phyloP scores from a whole-genome alignment of 495 filamentous ascomycete species.

The Saxispiralis lemnorum region DNA sequence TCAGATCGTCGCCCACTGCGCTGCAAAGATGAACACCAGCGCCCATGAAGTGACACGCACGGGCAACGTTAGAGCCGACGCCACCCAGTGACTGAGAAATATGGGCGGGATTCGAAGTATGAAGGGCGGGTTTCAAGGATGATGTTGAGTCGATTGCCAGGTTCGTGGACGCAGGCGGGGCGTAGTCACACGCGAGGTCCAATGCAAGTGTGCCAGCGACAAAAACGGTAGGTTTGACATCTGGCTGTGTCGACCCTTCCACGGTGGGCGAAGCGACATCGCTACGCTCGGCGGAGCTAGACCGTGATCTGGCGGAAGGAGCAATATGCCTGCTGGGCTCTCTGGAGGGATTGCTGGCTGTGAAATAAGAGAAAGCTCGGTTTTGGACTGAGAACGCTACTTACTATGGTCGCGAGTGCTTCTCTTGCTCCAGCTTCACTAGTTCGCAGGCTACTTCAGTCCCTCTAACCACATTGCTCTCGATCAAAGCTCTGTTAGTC shows the following conservation, averaged over 20 bases:
- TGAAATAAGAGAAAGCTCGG: constrained; percentile 1
- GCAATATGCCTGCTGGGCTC: no score
- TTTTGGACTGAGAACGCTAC: neutral
- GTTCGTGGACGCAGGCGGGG: constrained; percentile 21
- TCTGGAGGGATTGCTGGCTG: constrained; percentile 1
- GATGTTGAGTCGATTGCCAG: constrained; percentile 12
- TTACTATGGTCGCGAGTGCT: neutral
- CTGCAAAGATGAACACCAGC: constrained; percentile 50
- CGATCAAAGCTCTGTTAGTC: constrained; percentile 62
- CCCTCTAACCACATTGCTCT: constrained; percentile 63
- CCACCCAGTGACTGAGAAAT: constrained; percentile 75
- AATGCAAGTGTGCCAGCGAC: constrained; percentile 81
- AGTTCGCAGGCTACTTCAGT: constrained; percentile 65
- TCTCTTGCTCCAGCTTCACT: constrained; percentile 34
- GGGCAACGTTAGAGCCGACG: constrained; percentile 85
- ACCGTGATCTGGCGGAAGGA: no score
- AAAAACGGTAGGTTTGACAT: constrained; percentile 41
- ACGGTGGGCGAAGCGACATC: no score
- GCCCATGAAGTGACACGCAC: constrained; percentile 50
- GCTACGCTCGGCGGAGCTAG: no score
- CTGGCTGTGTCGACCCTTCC: neutral
- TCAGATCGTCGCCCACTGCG: constrained; percentile 57
- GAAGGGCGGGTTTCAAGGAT: constrained; percentile 33
- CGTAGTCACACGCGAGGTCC: constrained; percentile 70
- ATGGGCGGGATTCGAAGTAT: constrained; percentile 73